Percentiles rank a stretch among this genome's conserved stretches.
These are phyloP conservation scores for Neonectria faginata DNA, from an alignment of 2,329 filamentous ascomycete species.

Conservation along the genomic window DNA sequence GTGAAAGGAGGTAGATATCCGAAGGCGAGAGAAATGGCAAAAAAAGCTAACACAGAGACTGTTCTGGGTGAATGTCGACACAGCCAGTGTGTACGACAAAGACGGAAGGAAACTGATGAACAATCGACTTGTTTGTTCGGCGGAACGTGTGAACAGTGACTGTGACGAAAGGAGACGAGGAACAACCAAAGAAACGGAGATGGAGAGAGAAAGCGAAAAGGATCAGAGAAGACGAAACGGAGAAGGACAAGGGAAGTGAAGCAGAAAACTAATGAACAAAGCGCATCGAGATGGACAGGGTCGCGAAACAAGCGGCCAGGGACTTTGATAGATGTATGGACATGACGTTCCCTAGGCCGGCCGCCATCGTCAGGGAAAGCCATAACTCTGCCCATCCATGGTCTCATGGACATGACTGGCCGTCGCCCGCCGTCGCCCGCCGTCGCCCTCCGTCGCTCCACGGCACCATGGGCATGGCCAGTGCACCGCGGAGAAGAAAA, in stretches of 20 bases:
- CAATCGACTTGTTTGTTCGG: slow-evolving; percentile 36
- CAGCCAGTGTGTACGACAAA: slow-evolving; percentile 36
- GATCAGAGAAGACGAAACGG: slow-evolving; percentile 24
- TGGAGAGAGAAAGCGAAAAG: slow-evolving; percentile 19
- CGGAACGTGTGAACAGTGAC: slow-evolving; percentile 14
- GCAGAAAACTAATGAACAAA: slow-evolving; percentile 29
- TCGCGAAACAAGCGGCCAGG: slow-evolving; percentile 29
- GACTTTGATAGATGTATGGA: background rate
- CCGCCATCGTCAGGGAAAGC: slow-evolving; percentile 15
- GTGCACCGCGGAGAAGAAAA: slow-evolving; percentile 27
- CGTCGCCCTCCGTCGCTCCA: slow-evolving; percentile 24
- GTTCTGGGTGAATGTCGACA: slow-evolving; percentile 29
- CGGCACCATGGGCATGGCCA: slow-evolving; percentile 27
- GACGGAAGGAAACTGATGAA: slow-evolving; percentile 25
- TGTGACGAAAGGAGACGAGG: slow-evolving; percentile 14
- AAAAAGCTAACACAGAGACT: background rate
- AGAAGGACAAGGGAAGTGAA: slow-evolving; percentile 8
- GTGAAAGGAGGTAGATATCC: slow-evolving; percentile 3
- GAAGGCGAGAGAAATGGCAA: slow-evolving; percentile 9
- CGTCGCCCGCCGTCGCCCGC: slow-evolving; percentile 25
- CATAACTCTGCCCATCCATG: slow-evolving; percentile 26
- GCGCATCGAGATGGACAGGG: slow-evolving; percentile 27
- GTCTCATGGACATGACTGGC: slow-evolving; percentile 24
- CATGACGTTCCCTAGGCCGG: background rate
- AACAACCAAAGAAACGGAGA: slow-evolving; percentile 7